Conservation (phyloP, 768 basidiomycete species). For the Trametes cingulata region DNA sequence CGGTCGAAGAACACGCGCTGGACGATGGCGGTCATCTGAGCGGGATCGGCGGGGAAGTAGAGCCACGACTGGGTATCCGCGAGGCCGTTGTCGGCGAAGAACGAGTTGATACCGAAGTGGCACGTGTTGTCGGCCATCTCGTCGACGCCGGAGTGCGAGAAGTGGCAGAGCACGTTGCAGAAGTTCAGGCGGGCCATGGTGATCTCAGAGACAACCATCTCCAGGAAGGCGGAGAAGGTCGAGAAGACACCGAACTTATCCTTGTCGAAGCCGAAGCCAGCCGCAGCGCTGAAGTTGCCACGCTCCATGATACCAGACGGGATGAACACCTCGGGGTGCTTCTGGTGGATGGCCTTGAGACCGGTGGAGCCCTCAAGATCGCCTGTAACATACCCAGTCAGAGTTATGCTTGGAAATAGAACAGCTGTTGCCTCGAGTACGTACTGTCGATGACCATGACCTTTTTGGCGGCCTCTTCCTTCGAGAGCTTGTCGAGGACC, state of each 20-base stretch:
- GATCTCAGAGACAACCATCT: slow-evolving; percentile 87
- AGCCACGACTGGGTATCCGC: slow-evolving; percentile 75
- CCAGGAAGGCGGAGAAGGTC: slow-evolving; percentile 89
- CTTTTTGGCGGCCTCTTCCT: slow-evolving; percentile 74
- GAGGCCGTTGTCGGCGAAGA: slow-evolving; percentile 89
- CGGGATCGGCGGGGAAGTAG: slow-evolving; percentile 86
- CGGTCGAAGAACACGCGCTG: slow-evolving; percentile 79
- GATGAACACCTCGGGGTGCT: slow-evolving; percentile 85
- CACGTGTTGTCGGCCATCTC: slow-evolving; percentile 67
- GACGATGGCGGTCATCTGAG: slow-evolving; percentile 79
- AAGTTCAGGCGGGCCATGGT: slow-evolving; percentile 93
- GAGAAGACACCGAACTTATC: slow-evolving; percentile 89
- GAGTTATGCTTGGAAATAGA: background rate
- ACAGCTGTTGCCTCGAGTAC: slow-evolving; percentile 26
- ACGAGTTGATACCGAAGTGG: slow-evolving; percentile 77
- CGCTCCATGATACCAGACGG: slow-evolving; percentile 67
- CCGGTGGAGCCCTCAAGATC: slow-evolving; percentile 91
- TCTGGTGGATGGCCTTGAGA: slow-evolving; percentile 83
- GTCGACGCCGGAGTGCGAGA: slow-evolving; percentile 86
- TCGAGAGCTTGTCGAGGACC: slow-evolving; percentile 73
- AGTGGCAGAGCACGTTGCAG: slow-evolving; percentile 86
- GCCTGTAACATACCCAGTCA: slow-evolving; percentile 39
- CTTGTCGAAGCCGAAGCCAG: slow-evolving; percentile 78
- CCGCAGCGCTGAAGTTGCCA: slow-evolving; percentile 35
- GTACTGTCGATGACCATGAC: slow-evolving; percentile 87